Evolutionary conservation across 148 eudicot species (phyloP).

Genomic region (Rhododendron ovatum): DNA sequence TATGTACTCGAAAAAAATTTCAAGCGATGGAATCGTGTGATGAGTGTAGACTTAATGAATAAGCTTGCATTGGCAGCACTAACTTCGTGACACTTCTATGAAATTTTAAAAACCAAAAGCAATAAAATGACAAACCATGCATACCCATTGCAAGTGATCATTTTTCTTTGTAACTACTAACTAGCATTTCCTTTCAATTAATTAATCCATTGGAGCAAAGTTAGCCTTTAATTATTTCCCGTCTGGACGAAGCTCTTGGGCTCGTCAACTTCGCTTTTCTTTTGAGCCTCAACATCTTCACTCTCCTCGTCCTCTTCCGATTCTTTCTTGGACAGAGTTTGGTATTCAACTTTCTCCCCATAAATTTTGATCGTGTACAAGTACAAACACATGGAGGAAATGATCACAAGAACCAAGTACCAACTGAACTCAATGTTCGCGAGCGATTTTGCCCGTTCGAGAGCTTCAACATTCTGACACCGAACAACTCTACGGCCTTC

Average conservation of each 20-base stretch:
- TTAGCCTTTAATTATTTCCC: conserved; percentile 16
- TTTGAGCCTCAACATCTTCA: conserved; percentile 58
- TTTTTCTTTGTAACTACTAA: too few relatives aligned
- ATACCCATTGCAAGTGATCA: too few relatives aligned
- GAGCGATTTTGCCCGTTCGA: conserved; percentile 64
- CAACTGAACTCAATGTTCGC: conserved; percentile 78
- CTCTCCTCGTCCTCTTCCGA: conserved; percentile 24
- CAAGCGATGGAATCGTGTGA: too few relatives aligned
- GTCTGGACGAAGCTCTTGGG: conserved; percentile 28
- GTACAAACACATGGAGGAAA: conserved; percentile 44
- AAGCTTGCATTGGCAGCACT: too few relatives aligned
- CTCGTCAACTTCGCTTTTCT: conserved; percentile 19
- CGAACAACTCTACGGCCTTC: conserved; percentile 62
- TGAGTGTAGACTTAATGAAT: too few relatives aligned
- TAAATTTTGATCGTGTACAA: conserved; percentile 31
- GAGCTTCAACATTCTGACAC: conserved; percentile 43
- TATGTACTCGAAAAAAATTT: too few relatives aligned
- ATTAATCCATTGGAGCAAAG: conserved; percentile 29
- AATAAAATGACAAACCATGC: too few relatives aligned
- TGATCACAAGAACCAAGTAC: conserved; percentile 46
- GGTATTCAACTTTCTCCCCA: conserved; percentile 27
- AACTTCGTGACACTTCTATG: too few relatives aligned
- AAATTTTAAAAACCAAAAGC: too few relatives aligned
- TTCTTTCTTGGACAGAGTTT: conserved; percentile 16
- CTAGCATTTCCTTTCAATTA: conserved; percentile 32